A percentile compares a stretch with the other conserved stretches of the same genome.
Evolutionary conservation across 192 early-diverging fungal genomes (phyloP).

Genomic region (Jimgerdemannia lactiflua): DNA sequence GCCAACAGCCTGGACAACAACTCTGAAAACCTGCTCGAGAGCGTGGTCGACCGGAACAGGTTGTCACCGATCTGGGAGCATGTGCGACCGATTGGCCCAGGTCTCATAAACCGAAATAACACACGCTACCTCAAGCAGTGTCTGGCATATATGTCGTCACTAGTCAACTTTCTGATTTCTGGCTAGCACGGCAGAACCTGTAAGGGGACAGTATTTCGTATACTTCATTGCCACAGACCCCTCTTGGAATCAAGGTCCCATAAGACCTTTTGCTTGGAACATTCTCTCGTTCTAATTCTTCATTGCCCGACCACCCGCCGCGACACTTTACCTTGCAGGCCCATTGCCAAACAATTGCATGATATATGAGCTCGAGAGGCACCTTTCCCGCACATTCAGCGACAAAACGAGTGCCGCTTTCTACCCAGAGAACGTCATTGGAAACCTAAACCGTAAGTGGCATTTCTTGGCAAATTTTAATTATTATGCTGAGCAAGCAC

Average conservation of each 20-base stretch:
- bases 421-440: constrained; percentile 63
- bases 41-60: constrained; percentile 51
- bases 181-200: constrained; percentile 58
- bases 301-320: background rate
- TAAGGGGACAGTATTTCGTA: constrained; percentile 26
- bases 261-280: background rate
- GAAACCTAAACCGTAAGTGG: constrained; percentile 57
- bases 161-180: constrained; percentile 64
- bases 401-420: constrained; percentile 43
- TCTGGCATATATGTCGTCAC: constrained; percentile 69
- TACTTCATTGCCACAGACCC: no score
- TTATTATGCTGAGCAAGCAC: no score
- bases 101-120: constrained; percentile 69
- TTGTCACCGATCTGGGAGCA: constrained; percentile 53
- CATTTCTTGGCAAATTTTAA: background rate
- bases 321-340: constrained; percentile 31
- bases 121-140: constrained; percentile 83
- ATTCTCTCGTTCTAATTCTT: background rate
- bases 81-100: constrained; percentile 59
- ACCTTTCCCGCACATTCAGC: constrained; percentile 54
- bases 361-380: constrained; percentile 70
- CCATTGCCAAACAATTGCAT: constrained; percentile 59
- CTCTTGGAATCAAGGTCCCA: background rate
- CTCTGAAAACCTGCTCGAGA: background rate
- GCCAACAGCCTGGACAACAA: background rate